These are phyloP conservation scores for Exsudoporus frostii DNA, from an alignment of 768 basidiomycete genomes.

Conservation along the genomic window DNA sequence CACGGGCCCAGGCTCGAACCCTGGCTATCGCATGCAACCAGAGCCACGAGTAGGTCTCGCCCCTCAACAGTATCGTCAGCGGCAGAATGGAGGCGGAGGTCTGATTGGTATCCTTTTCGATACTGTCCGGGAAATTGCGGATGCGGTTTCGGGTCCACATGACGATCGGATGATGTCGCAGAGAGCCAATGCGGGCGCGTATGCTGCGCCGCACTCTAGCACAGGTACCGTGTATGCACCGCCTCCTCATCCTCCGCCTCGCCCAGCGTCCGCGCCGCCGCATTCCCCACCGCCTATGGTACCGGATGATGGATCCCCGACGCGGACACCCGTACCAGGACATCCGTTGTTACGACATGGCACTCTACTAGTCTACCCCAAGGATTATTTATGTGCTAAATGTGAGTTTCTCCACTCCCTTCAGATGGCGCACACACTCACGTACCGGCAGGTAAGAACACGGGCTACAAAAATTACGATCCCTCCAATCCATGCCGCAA, in stretches of 20 bases:
- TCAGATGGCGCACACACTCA: not conserved
- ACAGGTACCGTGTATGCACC: slow-evolving; percentile 5
- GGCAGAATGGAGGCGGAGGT: slow-evolving; percentile 20
- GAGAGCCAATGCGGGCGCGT: slow-evolving; percentile 18
- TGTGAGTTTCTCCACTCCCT: slow-evolving; percentile 41
- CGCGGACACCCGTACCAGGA: slow-evolving; percentile 57
- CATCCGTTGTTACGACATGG: slow-evolving; percentile 64
- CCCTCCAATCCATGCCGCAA: slow-evolving; percentile 63
- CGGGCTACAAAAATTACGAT: slow-evolving; percentile 69
- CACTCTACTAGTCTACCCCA: slow-evolving; percentile 66
- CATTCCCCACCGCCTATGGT: slow-evolving; percentile 4
- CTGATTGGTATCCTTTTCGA: slow-evolving; percentile 27
- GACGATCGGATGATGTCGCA: slow-evolving; percentile 20
- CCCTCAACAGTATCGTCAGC: slow-evolving; percentile 18
- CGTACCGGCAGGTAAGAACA: slow-evolving; percentile 56
- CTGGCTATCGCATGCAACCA: slow-evolving; percentile 9
- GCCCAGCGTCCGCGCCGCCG: slow-evolving; percentile 15
- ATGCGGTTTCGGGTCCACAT: slow-evolving; percentile 24
- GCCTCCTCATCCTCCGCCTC: slow-evolving; percentile 11
- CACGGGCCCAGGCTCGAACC: not conserved
- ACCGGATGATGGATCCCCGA: slow-evolving; percentile 60
- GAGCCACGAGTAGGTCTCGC: slow-evolving; percentile 12
- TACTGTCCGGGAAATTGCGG: slow-evolving; percentile 28
- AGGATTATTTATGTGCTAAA: slow-evolving; percentile 59
- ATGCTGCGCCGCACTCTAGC: slow-evolving; percentile 16